phyloP scores from a whole-genome alignment of 768 basidiomycete genomes.

The Lentinus tigrinus region DNA sequence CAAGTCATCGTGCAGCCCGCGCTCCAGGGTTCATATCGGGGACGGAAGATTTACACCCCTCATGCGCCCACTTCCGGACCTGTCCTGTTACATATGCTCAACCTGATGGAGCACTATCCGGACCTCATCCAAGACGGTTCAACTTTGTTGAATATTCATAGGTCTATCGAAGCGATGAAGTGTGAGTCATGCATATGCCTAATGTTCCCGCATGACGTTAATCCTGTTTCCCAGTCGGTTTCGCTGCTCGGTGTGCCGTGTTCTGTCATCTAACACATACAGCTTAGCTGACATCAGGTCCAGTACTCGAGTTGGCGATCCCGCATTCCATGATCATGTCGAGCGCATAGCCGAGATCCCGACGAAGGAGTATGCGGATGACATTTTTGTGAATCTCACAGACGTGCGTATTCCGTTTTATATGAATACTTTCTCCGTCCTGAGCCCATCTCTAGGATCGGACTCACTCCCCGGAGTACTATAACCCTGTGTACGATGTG shows the following conservation, averaged over 20 bases:
- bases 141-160: conserved; percentile 70
- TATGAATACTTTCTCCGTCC: background rate
- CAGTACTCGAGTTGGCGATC: conserved; percentile 85
- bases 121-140: conserved; percentile 45
- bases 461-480: conserved; percentile 82
- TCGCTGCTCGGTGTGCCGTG: conserved; percentile 52
- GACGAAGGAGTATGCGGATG: conserved; percentile 64
- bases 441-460: conserved; percentile 48
- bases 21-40: conserved; percentile 73
- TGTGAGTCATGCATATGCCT: conserved; percentile 42
- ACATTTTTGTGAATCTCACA: conserved; percentile 67
- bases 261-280: no score
- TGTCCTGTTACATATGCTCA: conserved; percentile 90
- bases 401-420: conserved; percentile 56
- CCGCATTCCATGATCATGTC: conserved; percentile 58
- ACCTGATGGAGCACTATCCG: conserved; percentile 77
- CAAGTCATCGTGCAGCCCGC: conserved; percentile 68
- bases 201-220: background rate
- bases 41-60: conserved; percentile 79
- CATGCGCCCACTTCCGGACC: conserved; percentile 86
- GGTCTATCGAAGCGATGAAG: conserved; percentile 83
- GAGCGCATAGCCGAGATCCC: conserved; percentile 60
- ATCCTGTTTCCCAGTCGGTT: conserved; percentile 45
- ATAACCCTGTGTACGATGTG: conserved; percentile 79
- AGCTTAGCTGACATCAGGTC: background rate